Evolutionary conservation across 2,329 filamentous ascomycete genomes (phyloP).

Genomic region (Sordariomycetes sp.): DNA sequence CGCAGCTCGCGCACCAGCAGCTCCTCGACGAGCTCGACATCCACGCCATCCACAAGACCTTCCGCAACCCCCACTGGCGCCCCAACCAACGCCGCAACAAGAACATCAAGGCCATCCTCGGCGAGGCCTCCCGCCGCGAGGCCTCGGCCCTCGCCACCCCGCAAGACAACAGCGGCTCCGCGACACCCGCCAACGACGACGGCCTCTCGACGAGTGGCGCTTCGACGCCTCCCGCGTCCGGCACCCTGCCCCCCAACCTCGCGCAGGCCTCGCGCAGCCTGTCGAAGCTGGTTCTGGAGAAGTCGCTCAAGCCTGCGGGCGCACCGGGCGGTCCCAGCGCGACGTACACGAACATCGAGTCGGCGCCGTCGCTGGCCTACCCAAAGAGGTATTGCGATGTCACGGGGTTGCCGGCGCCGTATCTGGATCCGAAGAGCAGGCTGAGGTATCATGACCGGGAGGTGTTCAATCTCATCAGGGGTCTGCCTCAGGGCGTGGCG

Average conservation of each 20-base stretch:
- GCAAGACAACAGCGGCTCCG: constrained; percentile 64
- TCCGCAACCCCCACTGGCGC: constrained; percentile 84
- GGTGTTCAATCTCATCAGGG: constrained; percentile 75
- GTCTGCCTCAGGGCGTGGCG: constrained; percentile 67
- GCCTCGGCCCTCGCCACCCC: constrained; percentile 76
- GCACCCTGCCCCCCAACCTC: constrained; percentile 43
- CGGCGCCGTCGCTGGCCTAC: constrained; percentile 76
- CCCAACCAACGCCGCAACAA: constrained; percentile 95
- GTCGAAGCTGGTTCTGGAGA: constrained; percentile 81
- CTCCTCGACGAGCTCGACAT: constrained; percentile 91
- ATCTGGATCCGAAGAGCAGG: constrained; percentile 90
- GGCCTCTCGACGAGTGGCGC: constrained; percentile 46
- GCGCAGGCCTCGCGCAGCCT: constrained; percentile 82
- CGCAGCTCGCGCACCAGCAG: constrained; percentile 68
- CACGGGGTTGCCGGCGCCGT: constrained; percentile 83
- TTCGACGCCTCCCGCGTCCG: constrained; percentile 37
- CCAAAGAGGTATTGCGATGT: constrained; percentile 91
- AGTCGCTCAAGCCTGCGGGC: constrained; percentile 40
- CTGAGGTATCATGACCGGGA: constrained; percentile 89
- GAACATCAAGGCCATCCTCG: constrained; percentile 93
- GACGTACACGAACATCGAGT: constrained; percentile 95
- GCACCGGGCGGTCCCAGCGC: constrained; percentile 48
- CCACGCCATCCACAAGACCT: constrained; percentile 73
- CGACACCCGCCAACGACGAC: constrained; percentile 48
- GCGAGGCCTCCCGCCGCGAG: constrained; percentile 79